Base-by-base conservation (phyloP, 345 rosid species). In the Combretum micranthum region DNA sequence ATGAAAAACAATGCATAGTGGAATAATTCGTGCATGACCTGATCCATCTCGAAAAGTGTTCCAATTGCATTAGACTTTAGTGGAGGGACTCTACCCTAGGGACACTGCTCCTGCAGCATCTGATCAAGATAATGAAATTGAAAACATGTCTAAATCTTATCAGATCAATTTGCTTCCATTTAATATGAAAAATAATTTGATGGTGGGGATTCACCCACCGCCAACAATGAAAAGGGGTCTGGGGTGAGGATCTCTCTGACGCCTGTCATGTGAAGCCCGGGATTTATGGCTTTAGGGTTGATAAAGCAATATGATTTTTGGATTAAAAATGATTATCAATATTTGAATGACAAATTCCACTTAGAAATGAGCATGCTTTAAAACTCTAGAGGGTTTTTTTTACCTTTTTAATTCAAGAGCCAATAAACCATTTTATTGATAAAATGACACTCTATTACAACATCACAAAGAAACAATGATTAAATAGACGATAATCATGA, bases 1-100 rank as follows among this genome's bases (percentile, higher is more conserved):
- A n/a, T n/a, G n/a, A n/a, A n/a, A n/a, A n/a, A n/a, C n/a, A n/a
- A n/a, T n/a, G n/a, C n/a, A n/a, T n/a, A 32, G 39, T 32, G 59
- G 52, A 22, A 53, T 44, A n/a, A n/a, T n/a, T n/a, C n/a, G n/a
- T 12, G 42, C 17, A 56, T 67, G 47, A 69, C 78, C 83, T 80
- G 76, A 80, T 75, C 88, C 80, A 20, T 61, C 85, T 83, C 69
- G 83, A 67, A 69, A 72, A 25, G 83, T 76, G 83, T 59, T 77
- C 79, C 62, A 7, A n/a, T n/a, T n/a, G n/a, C n/a, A n/a, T n/a
- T 25, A 25, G 32, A 3, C 3, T 3, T 25, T 3, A 32, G 39
- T 7, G 39, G 39, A 32, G 39, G 39, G 6, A 1, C 39, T 32
- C 39, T 32, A 32, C 6, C 39, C 9, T 32, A 32, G 9, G 10